phyloP scores from a whole-genome alignment of 805 yeast species.

The Barnettozyma botsteinii region DNA sequence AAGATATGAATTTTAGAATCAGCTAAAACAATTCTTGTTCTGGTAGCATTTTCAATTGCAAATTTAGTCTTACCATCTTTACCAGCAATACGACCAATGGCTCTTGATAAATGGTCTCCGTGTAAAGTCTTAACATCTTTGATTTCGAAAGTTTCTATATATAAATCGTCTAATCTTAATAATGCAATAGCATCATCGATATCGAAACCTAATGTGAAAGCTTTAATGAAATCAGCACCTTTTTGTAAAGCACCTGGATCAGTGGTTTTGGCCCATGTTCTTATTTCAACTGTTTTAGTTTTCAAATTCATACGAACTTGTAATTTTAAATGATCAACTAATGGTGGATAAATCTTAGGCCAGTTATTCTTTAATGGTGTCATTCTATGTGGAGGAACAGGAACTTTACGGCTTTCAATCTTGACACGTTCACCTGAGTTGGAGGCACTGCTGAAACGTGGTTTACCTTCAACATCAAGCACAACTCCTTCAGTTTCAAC shows the following conservation, averaged over 20 bases:
- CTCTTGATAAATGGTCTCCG: conserved; percentile 97
- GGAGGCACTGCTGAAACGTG: conserved; percentile 72
- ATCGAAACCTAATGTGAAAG: conserved; percentile 94
- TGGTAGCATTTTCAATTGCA: conserved; percentile 96
- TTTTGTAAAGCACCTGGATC: conserved; percentile 95
- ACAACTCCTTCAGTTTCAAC: conserved; percentile 28
- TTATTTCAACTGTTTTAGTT: conserved; percentile 81
- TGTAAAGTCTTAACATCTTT: conserved; percentile 93
- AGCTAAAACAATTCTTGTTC: conserved; percentile 96
- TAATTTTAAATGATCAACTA: conserved; percentile 88
- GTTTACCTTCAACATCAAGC: conserved; percentile 79
- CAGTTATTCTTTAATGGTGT: conserved; percentile 85
- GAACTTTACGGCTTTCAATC: conserved; percentile 79
- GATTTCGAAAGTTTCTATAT: conserved; percentile 94
- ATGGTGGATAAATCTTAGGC: conserved; percentile 92
- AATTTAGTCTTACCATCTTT: conserved; percentile 98
- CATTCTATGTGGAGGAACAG: conserved; percentile 97
- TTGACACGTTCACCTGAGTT: conserved; percentile 58
- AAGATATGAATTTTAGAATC: conserved; percentile 94
- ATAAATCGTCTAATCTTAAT: conserved; percentile 88
- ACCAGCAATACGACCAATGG: conserved; percentile 99
- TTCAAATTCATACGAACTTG: conserved; percentile 94
- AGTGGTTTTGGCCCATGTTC: conserved; percentile 73
- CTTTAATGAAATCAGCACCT: conserved; percentile 95
- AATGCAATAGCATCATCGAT: conserved; percentile 95